These are phyloP conservation scores for Bipolaris victoriae DNA, from an alignment of 2,329 filamentous ascomycete species.

Conservation along the genomic window DNA sequence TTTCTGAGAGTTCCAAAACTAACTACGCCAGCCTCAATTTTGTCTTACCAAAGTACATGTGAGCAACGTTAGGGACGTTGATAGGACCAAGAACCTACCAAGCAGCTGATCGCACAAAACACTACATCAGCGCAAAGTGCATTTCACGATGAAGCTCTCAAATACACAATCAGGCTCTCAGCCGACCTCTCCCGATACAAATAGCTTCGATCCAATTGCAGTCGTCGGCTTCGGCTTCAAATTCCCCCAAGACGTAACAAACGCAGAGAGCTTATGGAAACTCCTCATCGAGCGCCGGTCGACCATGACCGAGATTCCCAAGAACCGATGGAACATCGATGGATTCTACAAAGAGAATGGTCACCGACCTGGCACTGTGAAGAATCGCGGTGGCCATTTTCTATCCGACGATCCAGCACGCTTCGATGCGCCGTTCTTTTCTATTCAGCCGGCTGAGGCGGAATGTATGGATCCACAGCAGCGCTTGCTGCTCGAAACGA, in stretches of 20 bases:
- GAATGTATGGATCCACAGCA: slow-evolving; percentile 36
- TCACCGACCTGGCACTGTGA: slow-evolving; percentile 16
- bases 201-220: slow-evolving; percentile 27
- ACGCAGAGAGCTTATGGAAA: slow-evolving; percentile 28
- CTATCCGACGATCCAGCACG: slow-evolving; percentile 21
- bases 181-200: neutral
- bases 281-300: slow-evolving; percentile 24
- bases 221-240: slow-evolving; percentile 46
- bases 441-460: slow-evolving; percentile 26
- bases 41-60: neutral
- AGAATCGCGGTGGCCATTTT: slow-evolving; percentile 27
- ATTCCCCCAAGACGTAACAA: slow-evolving; percentile 28
- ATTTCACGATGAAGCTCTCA: neutral
- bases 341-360: slow-evolving; percentile 24
- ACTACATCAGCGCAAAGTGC: neutral
- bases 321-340: slow-evolving; percentile 26
- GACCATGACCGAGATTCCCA: slow-evolving; percentile 24
- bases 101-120: too few species aligned
- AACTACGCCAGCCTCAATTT: neutral
- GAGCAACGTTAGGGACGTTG: neutral
- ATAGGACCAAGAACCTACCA: neutral
- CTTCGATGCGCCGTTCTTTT: slow-evolving; percentile 36
- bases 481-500: slow-evolving; percentile 32
- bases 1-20: neutral
- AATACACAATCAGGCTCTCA: neutral